These are phyloP conservation scores for Musa schizocarpa DNA, from an alignment of 176 grass and related monocot species.

Conservation along the genomic window DNA sequence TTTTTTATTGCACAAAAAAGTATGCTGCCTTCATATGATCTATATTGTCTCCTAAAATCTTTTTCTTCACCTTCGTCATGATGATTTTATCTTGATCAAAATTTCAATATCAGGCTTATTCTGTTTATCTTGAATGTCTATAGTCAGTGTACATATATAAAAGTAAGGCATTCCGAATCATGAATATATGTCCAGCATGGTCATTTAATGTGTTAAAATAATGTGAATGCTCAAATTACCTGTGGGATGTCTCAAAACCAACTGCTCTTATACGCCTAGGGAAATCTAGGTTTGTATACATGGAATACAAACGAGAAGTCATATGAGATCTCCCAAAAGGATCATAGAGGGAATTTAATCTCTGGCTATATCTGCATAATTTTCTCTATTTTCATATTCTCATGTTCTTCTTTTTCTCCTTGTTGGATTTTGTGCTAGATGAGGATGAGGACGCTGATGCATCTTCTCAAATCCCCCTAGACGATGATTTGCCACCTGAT, in stretches of 20 bases:
- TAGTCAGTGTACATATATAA: too few species aligned
- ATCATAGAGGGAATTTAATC: too few species aligned
- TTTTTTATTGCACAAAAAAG: too few species aligned
- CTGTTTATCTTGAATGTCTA: not conserved
- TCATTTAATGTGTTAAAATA: not conserved
- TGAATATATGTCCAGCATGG: not conserved
- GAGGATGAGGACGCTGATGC: conserved; percentile 48
- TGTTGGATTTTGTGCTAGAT: conserved; percentile 37
- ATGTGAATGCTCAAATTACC: not conserved
- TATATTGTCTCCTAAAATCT: too few species aligned
- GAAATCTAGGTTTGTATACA: too few species aligned
- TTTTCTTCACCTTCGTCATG: too few species aligned
- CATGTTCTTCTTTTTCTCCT: conserved; percentile 1
- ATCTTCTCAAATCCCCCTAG: conserved; percentile 76
- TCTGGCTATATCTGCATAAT: too few species aligned
- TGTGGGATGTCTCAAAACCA: not conserved
- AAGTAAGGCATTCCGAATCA: too few species aligned
- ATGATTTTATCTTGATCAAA: too few species aligned
- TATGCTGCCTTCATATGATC: too few species aligned
- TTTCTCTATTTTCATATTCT: not conserved
- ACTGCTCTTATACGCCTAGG: not conserved
- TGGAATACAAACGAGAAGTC: too few species aligned
- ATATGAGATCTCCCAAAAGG: too few species aligned
- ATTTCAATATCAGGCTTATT: not conserved
- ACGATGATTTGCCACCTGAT: conserved; percentile 65